Conservation (phyloP, 2,329 filamentous ascomycete species). For the Talaromyces sp. region DNA sequence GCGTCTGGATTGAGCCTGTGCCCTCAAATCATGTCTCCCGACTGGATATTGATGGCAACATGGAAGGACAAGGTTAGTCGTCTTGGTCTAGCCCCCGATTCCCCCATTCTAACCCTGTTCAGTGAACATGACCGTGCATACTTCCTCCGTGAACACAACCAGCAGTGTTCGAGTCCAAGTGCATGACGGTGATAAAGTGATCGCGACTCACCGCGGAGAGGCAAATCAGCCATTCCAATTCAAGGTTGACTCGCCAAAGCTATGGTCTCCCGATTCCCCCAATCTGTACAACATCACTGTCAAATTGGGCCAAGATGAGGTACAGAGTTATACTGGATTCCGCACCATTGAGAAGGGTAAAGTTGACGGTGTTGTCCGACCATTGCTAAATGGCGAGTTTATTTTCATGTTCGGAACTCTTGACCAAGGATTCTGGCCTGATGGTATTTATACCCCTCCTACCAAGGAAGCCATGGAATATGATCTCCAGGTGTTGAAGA, state of each 20-base stretch:
- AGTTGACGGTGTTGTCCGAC: slow-evolving; percentile 62
- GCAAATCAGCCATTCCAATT: slow-evolving; percentile 60
- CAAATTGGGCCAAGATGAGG: slow-evolving; percentile 54
- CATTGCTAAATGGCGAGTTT: slow-evolving; percentile 69
- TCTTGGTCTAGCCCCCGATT: no score
- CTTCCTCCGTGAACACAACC: slow-evolving; percentile 40
- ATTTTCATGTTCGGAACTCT: slow-evolving; percentile 69
- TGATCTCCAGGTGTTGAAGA: slow-evolving; percentile 66
- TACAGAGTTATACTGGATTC: slow-evolving; percentile 70
- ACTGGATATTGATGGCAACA: slow-evolving; percentile 62
- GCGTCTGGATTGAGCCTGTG: slow-evolving; percentile 70
- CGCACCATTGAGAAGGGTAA: slow-evolving; percentile 62
- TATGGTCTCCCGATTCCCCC: slow-evolving; percentile 68
- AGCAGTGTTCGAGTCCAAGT: slow-evolving; percentile 42
- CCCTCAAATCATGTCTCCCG: slow-evolving; percentile 60
- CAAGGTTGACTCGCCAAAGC: slow-evolving; percentile 55
- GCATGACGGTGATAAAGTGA: slow-evolving; percentile 40
- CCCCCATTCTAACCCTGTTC: not conserved
- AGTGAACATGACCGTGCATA: slow-evolving; percentile 62
- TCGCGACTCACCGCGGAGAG: slow-evolving; percentile 50
- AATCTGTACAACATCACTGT: slow-evolving; percentile 67
- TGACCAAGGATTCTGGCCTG: slow-evolving; percentile 73
- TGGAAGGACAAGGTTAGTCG: slow-evolving; percentile 54
- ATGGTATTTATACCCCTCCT: slow-evolving; percentile 68
- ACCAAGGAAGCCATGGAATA: slow-evolving; percentile 69